Conservation (phyloP, 2,329 filamentous ascomycete genomes). For the Fusarium begoniae region DNA sequence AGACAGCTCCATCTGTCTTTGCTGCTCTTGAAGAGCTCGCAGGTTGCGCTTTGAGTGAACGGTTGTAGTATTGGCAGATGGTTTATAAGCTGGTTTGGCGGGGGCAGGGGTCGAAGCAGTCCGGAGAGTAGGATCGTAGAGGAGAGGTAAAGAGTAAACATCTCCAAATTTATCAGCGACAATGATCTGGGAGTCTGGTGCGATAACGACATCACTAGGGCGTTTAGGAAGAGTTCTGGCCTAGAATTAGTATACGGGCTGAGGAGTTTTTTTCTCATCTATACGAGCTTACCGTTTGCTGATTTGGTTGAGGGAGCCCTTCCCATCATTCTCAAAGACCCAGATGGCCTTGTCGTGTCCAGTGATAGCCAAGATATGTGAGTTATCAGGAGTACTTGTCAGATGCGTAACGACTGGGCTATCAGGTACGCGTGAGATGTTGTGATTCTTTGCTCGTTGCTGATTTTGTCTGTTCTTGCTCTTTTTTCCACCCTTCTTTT, state of each 20-base stretch:
- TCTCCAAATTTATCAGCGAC: conserved; percentile 97
- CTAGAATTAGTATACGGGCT: conserved; percentile 39
- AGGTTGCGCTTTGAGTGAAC: conserved; percentile 73
- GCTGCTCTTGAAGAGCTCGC: conserved; percentile 67
- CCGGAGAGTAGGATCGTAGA: conserved; percentile 36
- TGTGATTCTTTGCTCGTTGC: conserved; percentile 26
- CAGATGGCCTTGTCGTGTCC: conserved; percentile 92
- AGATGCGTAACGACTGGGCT: conserved; percentile 75
- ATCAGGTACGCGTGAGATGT: conserved; percentile 53
- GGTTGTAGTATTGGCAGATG: conserved; percentile 66
- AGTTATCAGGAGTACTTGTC: conserved; percentile 68
- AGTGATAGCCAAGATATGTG: conserved; percentile 80
- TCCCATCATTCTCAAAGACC: conserved; percentile 75
- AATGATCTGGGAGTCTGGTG: conserved; percentile 77
- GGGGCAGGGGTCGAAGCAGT: conserved; percentile 19
- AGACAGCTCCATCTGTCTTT: conserved; percentile 53
- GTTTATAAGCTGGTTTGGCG: conserved; percentile 50
- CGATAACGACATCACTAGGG: conserved; percentile 78
- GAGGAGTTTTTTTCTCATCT: not conserved
- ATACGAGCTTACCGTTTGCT: conserved; percentile 71
- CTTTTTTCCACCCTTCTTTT: conserved; percentile 43
- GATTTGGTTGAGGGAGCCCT: conserved; percentile 70
- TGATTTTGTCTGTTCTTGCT: conserved; percentile 44
- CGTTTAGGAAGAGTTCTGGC: conserved; percentile 86
- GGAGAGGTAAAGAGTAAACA: conserved; percentile 85